phyloP scores from a whole-genome alignment of 176 grass and related monocot species.

The Coix lacrymajobi region DNA sequence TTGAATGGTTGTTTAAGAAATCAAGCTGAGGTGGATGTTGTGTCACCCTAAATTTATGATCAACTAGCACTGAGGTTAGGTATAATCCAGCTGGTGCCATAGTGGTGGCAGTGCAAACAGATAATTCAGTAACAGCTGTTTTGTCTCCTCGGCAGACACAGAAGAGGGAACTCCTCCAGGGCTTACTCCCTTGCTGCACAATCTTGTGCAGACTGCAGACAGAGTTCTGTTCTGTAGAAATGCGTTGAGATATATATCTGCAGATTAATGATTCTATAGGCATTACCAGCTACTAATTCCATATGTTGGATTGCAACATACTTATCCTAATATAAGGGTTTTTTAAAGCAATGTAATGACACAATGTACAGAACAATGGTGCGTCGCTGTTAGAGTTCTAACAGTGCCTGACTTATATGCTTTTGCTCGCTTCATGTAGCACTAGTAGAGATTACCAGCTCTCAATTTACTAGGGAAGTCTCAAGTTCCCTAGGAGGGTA shows the following conservation, averaged over 20 bases:
- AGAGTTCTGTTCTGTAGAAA: slow-evolving; percentile 1
- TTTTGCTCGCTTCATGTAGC: slow-evolving; percentile 6
- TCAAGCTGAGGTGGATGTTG: background rate
- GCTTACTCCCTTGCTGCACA: background rate
- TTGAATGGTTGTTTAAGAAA: background rate
- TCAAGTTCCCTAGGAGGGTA: background rate
- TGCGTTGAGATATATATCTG: background rate
- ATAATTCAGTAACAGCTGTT: background rate
- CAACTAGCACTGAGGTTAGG: background rate
- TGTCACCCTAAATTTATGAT: background rate
- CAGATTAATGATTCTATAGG: background rate
- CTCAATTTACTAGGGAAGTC: background rate
- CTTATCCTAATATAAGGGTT: background rate
- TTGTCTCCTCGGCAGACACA: background rate
- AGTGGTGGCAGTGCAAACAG: background rate
- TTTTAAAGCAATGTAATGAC: background rate
- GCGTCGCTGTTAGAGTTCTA: background rate
- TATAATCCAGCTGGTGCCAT: background rate
- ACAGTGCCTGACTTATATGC: background rate
- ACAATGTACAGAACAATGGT: background rate
- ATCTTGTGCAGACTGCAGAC: background rate
- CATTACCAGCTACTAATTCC: background rate
- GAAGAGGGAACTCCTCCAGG: background rate
- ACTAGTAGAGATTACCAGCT: background rate
- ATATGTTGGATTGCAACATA: background rate